A percentile compares a stretch with the other conserved stretches of the same genome.
phyloP scores from a whole-genome alignment of 805 yeast genomes.

The Cyberlindnera veronae region DNA sequence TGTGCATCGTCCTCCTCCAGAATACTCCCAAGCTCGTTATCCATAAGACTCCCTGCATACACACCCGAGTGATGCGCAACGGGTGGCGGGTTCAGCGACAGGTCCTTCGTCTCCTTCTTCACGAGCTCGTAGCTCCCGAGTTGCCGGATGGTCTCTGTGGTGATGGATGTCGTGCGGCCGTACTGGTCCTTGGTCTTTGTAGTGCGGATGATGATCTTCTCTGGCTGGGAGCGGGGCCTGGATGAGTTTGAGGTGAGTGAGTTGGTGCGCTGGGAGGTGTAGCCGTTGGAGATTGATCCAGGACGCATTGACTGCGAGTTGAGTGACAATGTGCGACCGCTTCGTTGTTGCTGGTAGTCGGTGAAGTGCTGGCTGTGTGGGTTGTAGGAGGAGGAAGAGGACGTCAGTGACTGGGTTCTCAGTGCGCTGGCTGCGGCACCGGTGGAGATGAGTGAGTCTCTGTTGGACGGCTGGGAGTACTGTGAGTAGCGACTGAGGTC shows the following conservation, averaged over 20 bases:
- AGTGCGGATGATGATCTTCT: slow-evolving; percentile 40
- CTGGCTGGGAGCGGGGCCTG: slow-evolving; percentile 8
- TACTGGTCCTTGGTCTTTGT: slow-evolving; percentile 46
- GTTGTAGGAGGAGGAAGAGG: slow-evolving; percentile 11
- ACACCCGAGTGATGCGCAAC: slow-evolving; percentile 21
- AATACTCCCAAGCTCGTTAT: slow-evolving; percentile 29
- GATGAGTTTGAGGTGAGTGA: slow-evolving; percentile 7
- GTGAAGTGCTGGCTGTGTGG: slow-evolving; percentile 3
- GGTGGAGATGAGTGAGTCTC: slow-evolving; percentile 22
- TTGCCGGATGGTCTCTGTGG: slow-evolving; percentile 48
- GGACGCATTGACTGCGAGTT: slow-evolving; percentile 8
- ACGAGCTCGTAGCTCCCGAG: slow-evolving; percentile 47
- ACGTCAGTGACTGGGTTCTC: slow-evolving; percentile 25
- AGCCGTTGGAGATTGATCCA: too few species aligned
- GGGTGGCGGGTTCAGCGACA: slow-evolving; percentile 23
- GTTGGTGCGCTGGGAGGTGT: slow-evolving; percentile 5
- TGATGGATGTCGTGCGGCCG: slow-evolving; percentile 54
- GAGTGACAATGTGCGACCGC: slow-evolving; percentile 4
- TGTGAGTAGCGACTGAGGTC: slow-evolving; percentile 37
- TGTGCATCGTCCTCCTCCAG: slow-evolving; percentile 29
- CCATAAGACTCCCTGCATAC: slow-evolving; percentile 26
- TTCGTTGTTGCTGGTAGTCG: background rate
- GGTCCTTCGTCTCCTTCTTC: slow-evolving; percentile 41
- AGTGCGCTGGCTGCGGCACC: slow-evolving; percentile 23
- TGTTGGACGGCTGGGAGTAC: slow-evolving; percentile 15